A percentile compares a stretch with the other conserved stretches of the same genome.
Evolutionary conservation across 2,329 filamentous ascomycete species (phyloP).

Genomic region (Aspergillus caelatus): DNA sequence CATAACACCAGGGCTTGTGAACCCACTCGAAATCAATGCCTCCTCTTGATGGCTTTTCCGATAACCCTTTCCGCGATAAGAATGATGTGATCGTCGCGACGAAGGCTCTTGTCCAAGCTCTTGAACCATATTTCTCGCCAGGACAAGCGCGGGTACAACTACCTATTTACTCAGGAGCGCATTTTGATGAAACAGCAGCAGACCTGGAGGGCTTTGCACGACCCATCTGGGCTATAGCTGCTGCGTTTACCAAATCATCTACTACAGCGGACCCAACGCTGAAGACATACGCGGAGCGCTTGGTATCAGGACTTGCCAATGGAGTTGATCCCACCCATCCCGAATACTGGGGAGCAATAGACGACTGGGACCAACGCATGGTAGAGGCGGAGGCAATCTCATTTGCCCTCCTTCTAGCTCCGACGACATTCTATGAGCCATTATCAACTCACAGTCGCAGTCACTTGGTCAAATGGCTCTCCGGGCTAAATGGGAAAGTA

Average conservation of each 20-base stretch:
- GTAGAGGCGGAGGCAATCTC: constrained; percentile 58
- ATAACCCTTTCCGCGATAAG: constrained; percentile 43
- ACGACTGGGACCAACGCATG: constrained; percentile 55
- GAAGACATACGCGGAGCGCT: constrained; percentile 1
- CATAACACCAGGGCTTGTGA: neutral
- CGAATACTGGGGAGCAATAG: constrained; percentile 54
- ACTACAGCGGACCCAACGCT: constrained; percentile 16
- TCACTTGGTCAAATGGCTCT: constrained; percentile 48
- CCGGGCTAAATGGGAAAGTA: constrained; percentile 46
- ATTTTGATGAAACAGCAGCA: constrained; percentile 50
- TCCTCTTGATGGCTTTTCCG: constrained; percentile 41
- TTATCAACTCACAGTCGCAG: neutral
- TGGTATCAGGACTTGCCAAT: neutral
- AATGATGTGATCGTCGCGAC: constrained; percentile 41
- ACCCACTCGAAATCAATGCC: constrained; percentile 11
- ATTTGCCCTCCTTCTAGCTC: constrained; percentile 51
- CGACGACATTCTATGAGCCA: constrained; percentile 37
- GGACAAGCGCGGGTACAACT: constrained; percentile 41
- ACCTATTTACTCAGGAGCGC: constrained; percentile 41
- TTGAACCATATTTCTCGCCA: constrained; percentile 36
- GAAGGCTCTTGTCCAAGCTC: constrained; percentile 32
- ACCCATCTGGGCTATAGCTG: constrained; percentile 24
- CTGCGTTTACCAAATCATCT: neutral
- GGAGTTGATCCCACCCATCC: constrained; percentile 30
- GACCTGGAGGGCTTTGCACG: constrained; percentile 51